Evolutionary conservation across 352 stramenopile genomes (phyloP).

Genomic region (Albugo candida): DNA sequence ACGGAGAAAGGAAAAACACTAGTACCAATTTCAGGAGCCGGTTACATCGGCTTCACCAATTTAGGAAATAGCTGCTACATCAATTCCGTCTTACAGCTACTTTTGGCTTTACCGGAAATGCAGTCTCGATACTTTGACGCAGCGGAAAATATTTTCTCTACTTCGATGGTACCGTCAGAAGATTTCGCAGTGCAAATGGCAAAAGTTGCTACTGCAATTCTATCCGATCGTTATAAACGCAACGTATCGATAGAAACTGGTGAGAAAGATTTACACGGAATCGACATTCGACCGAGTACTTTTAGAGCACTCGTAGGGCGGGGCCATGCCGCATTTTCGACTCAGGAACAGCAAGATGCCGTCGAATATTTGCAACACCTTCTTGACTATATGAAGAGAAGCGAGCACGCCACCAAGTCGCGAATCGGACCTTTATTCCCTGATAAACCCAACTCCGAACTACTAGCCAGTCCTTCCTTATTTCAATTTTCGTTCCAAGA

Average conservation of each 20-base stretch:
- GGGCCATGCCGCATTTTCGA: conserved; percentile 91
- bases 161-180: conserved; percentile 12
- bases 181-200: conserved; percentile 87
- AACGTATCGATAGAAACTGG: conserved; percentile 12
- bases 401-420: conserved; percentile 36
- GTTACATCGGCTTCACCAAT: conserved; percentile 94
- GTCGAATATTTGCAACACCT: conserved; percentile 95
- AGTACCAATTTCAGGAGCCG: conserved; percentile 74
- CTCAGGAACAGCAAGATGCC: conserved; percentile 94
- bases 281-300: conserved; percentile 70
- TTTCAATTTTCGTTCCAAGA: conserved; percentile 88
- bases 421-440: conserved; percentile 30
- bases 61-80: conserved; percentile 99
- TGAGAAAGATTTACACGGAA: conserved; percentile 9
- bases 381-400: conserved; percentile 81
- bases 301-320: conserved; percentile 91
- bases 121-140: conserved; percentile 47
- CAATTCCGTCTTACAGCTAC: conserved; percentile 92
- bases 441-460: not conserved
- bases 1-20: conserved; percentile 92
- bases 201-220: conserved; percentile 80
- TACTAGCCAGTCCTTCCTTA: conserved; percentile 34
- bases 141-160: conserved; percentile 33
- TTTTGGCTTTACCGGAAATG: conserved; percentile 72
- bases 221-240: conserved; percentile 73